A percentile compares a stretch with the other conserved stretches of the same genome.
Evolutionary conservation across 306 rosid genomes (phyloP).

Genomic region (Clitoria ternatea): DNA sequence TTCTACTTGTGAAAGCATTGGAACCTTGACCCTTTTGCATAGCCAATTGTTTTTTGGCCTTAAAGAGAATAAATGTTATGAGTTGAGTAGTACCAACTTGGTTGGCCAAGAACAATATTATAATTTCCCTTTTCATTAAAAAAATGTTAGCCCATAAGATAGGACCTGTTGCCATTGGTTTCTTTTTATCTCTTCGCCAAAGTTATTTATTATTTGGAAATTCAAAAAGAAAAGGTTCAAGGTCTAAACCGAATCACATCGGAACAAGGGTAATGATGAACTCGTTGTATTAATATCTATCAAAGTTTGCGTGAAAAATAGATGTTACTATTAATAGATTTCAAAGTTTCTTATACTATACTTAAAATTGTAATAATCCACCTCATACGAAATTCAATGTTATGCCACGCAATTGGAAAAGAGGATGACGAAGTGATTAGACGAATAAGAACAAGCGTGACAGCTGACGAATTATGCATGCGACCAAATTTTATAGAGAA

Average conservation of each 20-base stretch:
- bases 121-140: background rate
- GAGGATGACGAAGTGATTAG: background rate
- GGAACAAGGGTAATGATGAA: background rate
- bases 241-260: background rate
- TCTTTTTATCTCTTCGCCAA: background rate
- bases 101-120: background rate
- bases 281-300: background rate
- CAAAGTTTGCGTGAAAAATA: background rate
- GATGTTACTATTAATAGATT: background rate
- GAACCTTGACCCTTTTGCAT: too few species aligned
- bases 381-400: background rate
- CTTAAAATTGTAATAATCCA: background rate
- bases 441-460: background rate
- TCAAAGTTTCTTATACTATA: background rate
- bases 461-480: slow-evolving; percentile 13
- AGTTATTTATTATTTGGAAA: background rate
- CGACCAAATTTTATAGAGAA: background rate
- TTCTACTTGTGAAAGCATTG: background rate
- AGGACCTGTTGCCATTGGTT: background rate
- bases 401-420: background rate
- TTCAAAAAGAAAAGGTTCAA: background rate
- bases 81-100: background rate
- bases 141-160: background rate
- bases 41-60: background rate
- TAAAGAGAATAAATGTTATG: background rate